A percentile compares a stretch with the other conserved stretches of the same genome.
phyloP scores from a whole-genome alignment of 768 basidiomycete genomes.

The Leccinum longicurvipes region DNA sequence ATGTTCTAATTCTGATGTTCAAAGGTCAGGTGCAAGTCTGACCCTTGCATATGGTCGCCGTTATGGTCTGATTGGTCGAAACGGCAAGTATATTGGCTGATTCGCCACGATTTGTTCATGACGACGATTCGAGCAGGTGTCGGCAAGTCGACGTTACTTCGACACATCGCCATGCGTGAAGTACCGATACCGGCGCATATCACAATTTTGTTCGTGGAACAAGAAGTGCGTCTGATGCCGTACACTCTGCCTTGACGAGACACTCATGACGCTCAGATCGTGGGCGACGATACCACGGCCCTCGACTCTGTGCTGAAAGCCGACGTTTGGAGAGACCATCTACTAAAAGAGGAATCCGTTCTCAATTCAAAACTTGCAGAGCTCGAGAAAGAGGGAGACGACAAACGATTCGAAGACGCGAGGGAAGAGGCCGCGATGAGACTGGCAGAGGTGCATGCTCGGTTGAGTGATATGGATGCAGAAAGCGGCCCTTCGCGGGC shows the following conservation, averaged over 20 bases:
- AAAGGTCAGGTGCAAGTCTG: conserved; percentile 77
- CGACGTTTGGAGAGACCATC: conserved; percentile 97
- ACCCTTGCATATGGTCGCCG: conserved; percentile 87
- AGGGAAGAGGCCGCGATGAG: conserved; percentile 81
- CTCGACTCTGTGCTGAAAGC: conserved; percentile 96
- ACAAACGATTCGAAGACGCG: conserved; percentile 78
- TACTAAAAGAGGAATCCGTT: conserved; percentile 77
- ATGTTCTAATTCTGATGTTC: conserved; percentile 2
- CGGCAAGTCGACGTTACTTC: conserved; percentile 94
- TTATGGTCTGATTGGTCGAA: conserved; percentile 89
- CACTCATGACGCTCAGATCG: conserved; percentile 47
- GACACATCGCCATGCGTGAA: conserved; percentile 93
- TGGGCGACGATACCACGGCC: conserved; percentile 91
- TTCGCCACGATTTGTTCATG: not conserved
- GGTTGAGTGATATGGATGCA: conserved; percentile 96
- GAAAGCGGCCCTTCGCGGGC: conserved; percentile 96
- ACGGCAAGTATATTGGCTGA: conserved; percentile 42
- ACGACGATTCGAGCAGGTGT: conserved; percentile 50
- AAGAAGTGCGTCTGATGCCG: conserved; percentile 60
- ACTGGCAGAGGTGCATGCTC: conserved; percentile 84
- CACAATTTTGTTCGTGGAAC: conserved; percentile 96
- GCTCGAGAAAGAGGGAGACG: conserved; percentile 72
- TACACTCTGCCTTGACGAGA: not conserved
- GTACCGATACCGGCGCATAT: conserved; percentile 93
- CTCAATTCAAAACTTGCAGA: conserved; percentile 71